Evolutionary conservation across 768 basidiomycete species (phyloP).

Genomic region (Auriculariales sp.): DNA sequence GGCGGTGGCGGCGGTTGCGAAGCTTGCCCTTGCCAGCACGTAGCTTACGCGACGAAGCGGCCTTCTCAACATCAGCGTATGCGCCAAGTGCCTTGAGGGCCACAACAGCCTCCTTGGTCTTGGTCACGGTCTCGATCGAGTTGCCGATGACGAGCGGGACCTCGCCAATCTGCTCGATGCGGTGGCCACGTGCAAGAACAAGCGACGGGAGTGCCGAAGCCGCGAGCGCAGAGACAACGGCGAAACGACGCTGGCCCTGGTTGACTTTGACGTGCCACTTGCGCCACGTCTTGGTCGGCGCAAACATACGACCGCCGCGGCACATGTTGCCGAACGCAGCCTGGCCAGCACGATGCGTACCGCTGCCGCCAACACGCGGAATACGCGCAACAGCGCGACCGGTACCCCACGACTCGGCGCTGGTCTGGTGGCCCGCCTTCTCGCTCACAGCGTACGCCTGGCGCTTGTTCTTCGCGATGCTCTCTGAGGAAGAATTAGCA

Average conservation of each 20-base stretch:
- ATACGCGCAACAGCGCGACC: constrained; percentile 99
- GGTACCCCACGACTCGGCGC: constrained; percentile 99
- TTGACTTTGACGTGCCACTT: constrained; percentile 99
- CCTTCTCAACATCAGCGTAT: constrained; percentile 87
- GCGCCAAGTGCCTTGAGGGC: constrained; percentile 85
- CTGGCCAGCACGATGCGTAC: constrained; percentile 97
- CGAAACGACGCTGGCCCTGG: constrained; percentile 98
- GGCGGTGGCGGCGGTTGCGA: constrained; percentile 91
- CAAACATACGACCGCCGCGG: constrained; percentile 99
- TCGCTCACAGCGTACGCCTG: constrained; percentile 94
- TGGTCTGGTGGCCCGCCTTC: constrained; percentile 98
- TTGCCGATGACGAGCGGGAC: constrained; percentile 84
- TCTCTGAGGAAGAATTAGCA: constrained; percentile 41
- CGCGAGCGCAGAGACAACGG: constrained; percentile 92
- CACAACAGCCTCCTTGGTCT: constrained; percentile 93
- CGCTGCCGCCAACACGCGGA: constrained; percentile 97
- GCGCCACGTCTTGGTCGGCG: constrained; percentile 98
- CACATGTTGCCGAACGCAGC: constrained; percentile 99
- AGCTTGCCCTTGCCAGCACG: constrained; percentile 96
- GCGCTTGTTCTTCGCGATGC: constrained; percentile 93
- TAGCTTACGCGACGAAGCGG: constrained; percentile 91
- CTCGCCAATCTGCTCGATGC: constrained; percentile 93
- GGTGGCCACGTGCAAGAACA: constrained; percentile 97
- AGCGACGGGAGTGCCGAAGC: constrained; percentile 96
- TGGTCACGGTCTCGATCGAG: constrained; percentile 72